Evolutionary conservation across 148 eudicot genomes (phyloP).

Genomic region (Limonium bicolor): DNA sequence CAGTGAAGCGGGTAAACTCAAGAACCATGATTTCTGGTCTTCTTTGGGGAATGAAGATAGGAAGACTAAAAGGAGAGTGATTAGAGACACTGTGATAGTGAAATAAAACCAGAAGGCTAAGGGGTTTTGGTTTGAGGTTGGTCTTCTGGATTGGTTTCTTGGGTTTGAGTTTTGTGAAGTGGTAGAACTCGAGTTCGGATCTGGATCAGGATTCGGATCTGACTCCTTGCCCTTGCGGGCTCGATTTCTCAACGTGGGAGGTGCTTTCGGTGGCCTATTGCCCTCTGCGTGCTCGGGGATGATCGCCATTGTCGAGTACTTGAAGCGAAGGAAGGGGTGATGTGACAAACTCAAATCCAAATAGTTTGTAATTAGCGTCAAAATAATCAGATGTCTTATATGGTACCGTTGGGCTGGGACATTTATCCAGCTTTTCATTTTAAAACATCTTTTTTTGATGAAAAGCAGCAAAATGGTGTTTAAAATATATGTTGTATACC

Average conservation of each 20-base stretch:
- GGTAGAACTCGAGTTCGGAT: constrained; percentile 11
- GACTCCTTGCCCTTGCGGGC: too few relatives aligned
- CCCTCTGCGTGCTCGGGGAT: constrained; percentile 40
- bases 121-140: constrained; percentile 25
- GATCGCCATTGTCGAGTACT: constrained; percentile 43
- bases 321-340: too few relatives aligned
- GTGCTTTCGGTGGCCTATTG: constrained; percentile 13
- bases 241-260: too few relatives aligned
- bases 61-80: constrained; percentile 38
- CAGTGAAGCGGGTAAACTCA: constrained; percentile 42
- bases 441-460: too few relatives aligned
- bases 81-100: constrained; percentile 35
- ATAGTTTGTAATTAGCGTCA: too few relatives aligned
- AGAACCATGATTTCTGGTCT: constrained; percentile 77
- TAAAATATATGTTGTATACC: too few relatives aligned
- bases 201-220: constrained; percentile 12
- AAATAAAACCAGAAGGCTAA: constrained; percentile 80
- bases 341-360: too few relatives aligned
- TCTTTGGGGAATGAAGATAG: constrained; percentile 30
- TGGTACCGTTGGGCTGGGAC: too few relatives aligned
- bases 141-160: constrained; percentile 13
- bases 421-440: too few relatives aligned
- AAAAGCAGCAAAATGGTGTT: too few relatives aligned
- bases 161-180: constrained; percentile 4
- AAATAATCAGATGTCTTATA: too few relatives aligned